Conservation (phyloP, 208 protist species). For the Polymyxa betae region DNA sequence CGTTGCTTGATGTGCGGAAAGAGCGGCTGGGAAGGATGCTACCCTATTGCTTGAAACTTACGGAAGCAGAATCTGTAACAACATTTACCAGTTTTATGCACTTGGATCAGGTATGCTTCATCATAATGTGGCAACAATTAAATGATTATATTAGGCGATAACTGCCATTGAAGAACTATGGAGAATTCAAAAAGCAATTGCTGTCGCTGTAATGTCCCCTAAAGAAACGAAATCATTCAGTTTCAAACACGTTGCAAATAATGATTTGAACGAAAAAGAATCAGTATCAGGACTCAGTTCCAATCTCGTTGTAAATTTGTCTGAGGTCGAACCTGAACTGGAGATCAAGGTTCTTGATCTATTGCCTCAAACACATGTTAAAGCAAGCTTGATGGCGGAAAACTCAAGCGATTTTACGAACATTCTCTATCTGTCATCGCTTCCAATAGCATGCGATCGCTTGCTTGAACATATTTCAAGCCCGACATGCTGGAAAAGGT, state of each 20-base stretch:
- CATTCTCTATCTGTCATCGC: neutral
- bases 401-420: too few relatives aligned
- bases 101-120: constrained; percentile 14
- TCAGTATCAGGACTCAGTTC: too few relatives aligned
- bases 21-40: neutral
- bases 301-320: too few relatives aligned
- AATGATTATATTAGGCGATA: neutral
- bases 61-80: neutral
- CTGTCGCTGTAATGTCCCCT: constrained; percentile 17
- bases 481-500: neutral
- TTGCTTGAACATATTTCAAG: neutral
- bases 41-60: neutral
- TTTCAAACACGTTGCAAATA: too few relatives aligned
- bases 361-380: too few relatives aligned
- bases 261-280: too few relatives aligned
- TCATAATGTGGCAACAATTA: neutral
- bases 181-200: constrained; percentile 16
- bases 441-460: neutral
- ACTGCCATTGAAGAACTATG: neutral
- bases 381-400: too few relatives aligned
- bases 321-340: neutral
- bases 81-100: constrained; percentile 26
- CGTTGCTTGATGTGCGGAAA: neutral
- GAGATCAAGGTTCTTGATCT: too few relatives aligned
- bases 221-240: too few relatives aligned